Conservation (phyloP, 345 rosid species). For the thale cress (Arabidopsis thaliana) region TAIR10.1 NC_003074.8:19198501-19199000, state of each 20-base stretch:
- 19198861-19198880: constrained; percentile 30
- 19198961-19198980: constrained; percentile 16
- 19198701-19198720: constrained; percentile 42
- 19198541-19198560: constrained; percentile 45
- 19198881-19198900: constrained; percentile 31
- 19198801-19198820: constrained; percentile 47
- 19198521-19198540: neutral
- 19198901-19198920: constrained; percentile 65
- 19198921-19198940: constrained; percentile 85
- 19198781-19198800: constrained; percentile 73
- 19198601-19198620: constrained; percentile 65
- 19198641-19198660: constrained; percentile 73
- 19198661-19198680: constrained; percentile 52
- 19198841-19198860: constrained; percentile 44
- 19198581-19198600: constrained; percentile 50
- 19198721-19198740: constrained; percentile 48
- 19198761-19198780: constrained; percentile 82
- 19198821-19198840: constrained; percentile 49
- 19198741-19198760: constrained; percentile 71
- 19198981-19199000: constrained; percentile 26
- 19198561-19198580: constrained; percentile 29
- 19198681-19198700: constrained; percentile 39
- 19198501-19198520: neutral
- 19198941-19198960: constrained; percentile 58
- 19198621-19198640: constrained; percentile 78